Conservation (phyloP, 192 early-diverging fungal genomes). For the Diversispora epigaea region DNA sequence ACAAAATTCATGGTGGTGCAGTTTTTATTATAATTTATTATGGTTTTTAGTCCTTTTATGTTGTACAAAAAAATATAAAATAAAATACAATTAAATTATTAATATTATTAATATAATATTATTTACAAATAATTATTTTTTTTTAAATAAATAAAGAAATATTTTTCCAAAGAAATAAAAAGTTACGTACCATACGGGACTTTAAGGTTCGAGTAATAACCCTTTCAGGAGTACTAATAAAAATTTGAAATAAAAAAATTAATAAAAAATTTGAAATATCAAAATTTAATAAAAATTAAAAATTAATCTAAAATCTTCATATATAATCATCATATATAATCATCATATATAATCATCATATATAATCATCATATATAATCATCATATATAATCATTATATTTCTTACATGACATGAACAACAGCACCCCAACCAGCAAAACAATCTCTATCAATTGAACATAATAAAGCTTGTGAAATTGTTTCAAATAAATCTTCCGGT, state of each 20-base stretch:
- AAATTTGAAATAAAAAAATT: no score
- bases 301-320: conserved; percentile 2
- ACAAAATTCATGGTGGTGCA: no score
- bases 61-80: no score
- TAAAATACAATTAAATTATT: no score
- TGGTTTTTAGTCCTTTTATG: no score
- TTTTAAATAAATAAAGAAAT: no score
- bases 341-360: no score
- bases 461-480: conserved; percentile 90
- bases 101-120: no score
- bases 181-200: conserved; percentile 55
- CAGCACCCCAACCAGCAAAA: conserved; percentile 93
- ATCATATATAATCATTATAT: background rate
- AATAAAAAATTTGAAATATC: no score
- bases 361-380: background rate
- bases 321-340: background rate
- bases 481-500: conserved; percentile 97
- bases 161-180: no score
- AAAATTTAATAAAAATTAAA: background rate
- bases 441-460: conserved; percentile 95
- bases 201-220: conserved; percentile 88
- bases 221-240: conserved; percentile 68
- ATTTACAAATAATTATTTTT: no score
- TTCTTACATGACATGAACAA: conserved; percentile 86
- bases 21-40: no score